A percentile compares a stretch with the other conserved stretches of the same genome.
Evolutionary conservation across 805 yeast species (phyloP).

Genomic region (Nematodospora valgi): DNA sequence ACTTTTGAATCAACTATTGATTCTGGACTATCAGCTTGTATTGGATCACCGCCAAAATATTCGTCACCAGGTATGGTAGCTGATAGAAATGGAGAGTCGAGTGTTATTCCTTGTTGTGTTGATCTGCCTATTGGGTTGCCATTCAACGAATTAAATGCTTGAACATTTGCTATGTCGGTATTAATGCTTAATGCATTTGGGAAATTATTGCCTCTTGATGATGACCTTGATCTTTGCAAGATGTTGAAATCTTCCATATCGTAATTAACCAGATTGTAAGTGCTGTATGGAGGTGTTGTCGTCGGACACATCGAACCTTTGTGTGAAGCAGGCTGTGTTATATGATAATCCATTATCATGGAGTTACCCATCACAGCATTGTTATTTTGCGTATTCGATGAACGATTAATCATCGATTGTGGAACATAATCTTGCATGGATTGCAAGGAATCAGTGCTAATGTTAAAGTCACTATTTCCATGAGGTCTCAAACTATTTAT

Average conservation of each 20-base stretch:
- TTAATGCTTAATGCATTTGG: conserved; percentile 37
- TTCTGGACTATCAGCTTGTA: conserved; percentile 3
- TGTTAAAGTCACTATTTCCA: conserved; percentile 10
- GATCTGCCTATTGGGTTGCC: conserved; percentile 9
- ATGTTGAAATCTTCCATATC: conserved; percentile 34
- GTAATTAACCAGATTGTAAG: no score
- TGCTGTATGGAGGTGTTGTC: conserved; percentile 11
- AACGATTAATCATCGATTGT: conserved; percentile 32
- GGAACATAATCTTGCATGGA: conserved; percentile 45
- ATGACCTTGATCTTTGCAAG: conserved; percentile 19
- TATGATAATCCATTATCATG: conserved; percentile 39
- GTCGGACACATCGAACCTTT: conserved; percentile 24
- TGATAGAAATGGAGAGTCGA: conserved; percentile 42
- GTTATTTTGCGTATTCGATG: conserved; percentile 1
- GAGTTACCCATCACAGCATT: conserved; percentile 19
- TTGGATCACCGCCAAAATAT: conserved; percentile 21
- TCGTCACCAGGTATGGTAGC: conserved; percentile 37
- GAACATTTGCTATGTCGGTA: conserved; percentile 30
- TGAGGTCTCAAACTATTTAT: conserved; percentile 26
- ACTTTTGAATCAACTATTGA: conserved; percentile 3
- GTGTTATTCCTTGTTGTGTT: conserved; percentile 11
- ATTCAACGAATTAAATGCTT: conserved; percentile 12
- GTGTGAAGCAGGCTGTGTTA: conserved; percentile 34
- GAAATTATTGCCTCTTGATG: conserved; percentile 21
- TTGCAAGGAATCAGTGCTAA: conserved; percentile 37